Evolutionary conservation across 108 stramenopile species (phyloP), one percentile per base, ranked within the genome.

Genomic region (Licmophora abbreviata): DNA sequence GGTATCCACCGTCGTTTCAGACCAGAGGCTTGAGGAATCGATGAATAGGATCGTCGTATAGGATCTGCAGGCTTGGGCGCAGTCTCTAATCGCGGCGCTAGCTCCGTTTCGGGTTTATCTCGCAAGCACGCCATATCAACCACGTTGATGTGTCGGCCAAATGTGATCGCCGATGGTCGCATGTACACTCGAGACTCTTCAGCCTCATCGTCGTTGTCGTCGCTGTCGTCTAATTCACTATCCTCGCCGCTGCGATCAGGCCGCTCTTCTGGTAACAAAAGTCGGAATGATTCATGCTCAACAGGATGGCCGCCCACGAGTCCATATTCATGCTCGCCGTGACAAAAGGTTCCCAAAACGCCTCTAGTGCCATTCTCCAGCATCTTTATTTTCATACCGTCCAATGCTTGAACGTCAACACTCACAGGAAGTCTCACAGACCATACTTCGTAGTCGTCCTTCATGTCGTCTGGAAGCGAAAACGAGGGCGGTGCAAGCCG

Each of bases 1-100:
- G 65, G 81, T 67, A 75, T 67, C 88, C 88, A 89, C 28, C 88
- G 75, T 28, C 83, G 66, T 40, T 83, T 89, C 58, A 89, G 49
- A 9, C 88, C 88, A 27, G 56, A 59, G n/a, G 61, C 69, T 53
- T 89, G 88, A 1, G 83, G 73, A 20, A 89, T 58, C 27, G 53
- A 66, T 7, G 71, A 44, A 61, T 89, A 89, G 23, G 86, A 77
- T 31, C 64, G 49, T 24, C 79, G 65, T 21, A 73, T 52, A 17
- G 46, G 44, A n/a, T 66, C 78, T 10, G 56, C 57, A 5, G 77
- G 72, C 23, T 57, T 36, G 10, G 81, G 77, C 14, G 70, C 70
- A 12, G 36, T 27, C 2, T 73, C 71, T 30, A 35, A 29, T n/a
- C 67, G 25, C n/a, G 71, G 62, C 8, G 71, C 66, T 4, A 63